Base-by-base conservation (phyloP, 2,329 filamentous ascomycete genomes). In the Talaromyces amestolkiae region DNA sequence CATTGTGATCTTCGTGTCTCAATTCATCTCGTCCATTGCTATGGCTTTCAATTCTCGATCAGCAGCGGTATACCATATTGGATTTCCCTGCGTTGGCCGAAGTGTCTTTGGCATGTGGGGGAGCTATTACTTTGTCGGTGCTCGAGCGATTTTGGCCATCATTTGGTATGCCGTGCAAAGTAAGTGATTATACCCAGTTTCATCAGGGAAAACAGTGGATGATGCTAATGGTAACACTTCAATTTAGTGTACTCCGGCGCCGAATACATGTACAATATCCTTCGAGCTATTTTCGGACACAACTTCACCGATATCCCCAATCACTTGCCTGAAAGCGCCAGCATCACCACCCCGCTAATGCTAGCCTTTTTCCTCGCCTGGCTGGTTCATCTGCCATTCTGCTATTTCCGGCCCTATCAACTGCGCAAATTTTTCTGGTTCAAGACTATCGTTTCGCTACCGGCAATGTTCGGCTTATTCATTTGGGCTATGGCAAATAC, bases 21-120 rank as follows among this genome's bases (percentile, higher is more conserved):
- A 81, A 66, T 35, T 77, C 58, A 79, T 82, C 68, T 76, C 73
- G 8, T 80, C 78, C 11, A 69, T 80, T 47, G 78, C 79, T 56
- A 80, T 81, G 75, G 76, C 78, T 63, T 79, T 81, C 72, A 82
- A 82, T 71, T 78, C 78, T 17, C 75, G 80, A 51, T 77, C 75
- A 58, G 79, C 79, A 3, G 75, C 71, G 17, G 74, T 77, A 13
- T 82, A 82, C 65, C 79, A 81, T 68, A 72, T 81, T 56, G 79
- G 77, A 9, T 82, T 79, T 65, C 79, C 80, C 1, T 72, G 75
- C 17, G 72, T 79, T 19, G 72, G 72, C 22, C 71, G 79, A n/a
- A 72, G 71, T 6, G 76, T 78, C 10, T 79, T 80, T 66, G 79
- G 79, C 64, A 79, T 80, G 73, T 79, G 72, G 66, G 79, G 78